Percentiles rank a stretch among this genome's conserved stretches.
These are phyloP conservation scores for Irpex sp. DNA, from an alignment of 1,284 basidiomycete species.

Conservation along the genomic window DNA sequence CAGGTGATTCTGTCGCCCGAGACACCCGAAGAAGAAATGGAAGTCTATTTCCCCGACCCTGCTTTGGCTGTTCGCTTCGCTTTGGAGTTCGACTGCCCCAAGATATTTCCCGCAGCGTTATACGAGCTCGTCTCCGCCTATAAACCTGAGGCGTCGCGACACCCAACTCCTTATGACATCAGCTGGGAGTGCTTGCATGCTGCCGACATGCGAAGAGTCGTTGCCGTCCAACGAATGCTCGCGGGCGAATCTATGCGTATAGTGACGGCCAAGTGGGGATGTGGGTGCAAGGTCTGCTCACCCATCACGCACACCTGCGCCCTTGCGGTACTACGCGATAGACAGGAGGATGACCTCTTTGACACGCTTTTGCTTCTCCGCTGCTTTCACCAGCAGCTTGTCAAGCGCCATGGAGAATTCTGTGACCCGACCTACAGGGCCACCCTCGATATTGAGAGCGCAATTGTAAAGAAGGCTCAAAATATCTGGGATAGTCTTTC, in stretches of 20 bases:
- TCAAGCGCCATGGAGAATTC: too few relatives aligned
- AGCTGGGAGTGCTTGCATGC: neutral
- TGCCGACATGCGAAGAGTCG: neutral
- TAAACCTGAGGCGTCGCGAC: neutral
- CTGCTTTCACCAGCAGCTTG: too few relatives aligned
- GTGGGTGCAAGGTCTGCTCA: neutral
- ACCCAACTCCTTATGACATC: neutral
- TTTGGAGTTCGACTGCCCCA: neutral
- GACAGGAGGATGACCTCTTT: too few relatives aligned
- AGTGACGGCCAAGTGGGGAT: neutral
- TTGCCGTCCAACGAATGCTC: neutral
- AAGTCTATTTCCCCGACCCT: slow-evolving; percentile 1
- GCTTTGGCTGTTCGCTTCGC: neutral
- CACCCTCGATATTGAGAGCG: too few relatives aligned
- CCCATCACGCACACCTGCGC: too few relatives aligned
- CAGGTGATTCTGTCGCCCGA: neutral
- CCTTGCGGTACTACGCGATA: too few relatives aligned
- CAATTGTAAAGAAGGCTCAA: too few relatives aligned
- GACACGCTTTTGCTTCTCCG: too few relatives aligned
- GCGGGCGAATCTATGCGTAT: neutral
- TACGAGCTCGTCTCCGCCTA: neutral
- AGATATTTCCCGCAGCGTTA: neutral
- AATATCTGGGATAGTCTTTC: too few relatives aligned
- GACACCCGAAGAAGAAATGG: neutral
- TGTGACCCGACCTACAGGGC: too few relatives aligned